Conservation (phyloP, 371 early-diverging fungal species). For the Dinochytrium kinnereticum region DNA sequence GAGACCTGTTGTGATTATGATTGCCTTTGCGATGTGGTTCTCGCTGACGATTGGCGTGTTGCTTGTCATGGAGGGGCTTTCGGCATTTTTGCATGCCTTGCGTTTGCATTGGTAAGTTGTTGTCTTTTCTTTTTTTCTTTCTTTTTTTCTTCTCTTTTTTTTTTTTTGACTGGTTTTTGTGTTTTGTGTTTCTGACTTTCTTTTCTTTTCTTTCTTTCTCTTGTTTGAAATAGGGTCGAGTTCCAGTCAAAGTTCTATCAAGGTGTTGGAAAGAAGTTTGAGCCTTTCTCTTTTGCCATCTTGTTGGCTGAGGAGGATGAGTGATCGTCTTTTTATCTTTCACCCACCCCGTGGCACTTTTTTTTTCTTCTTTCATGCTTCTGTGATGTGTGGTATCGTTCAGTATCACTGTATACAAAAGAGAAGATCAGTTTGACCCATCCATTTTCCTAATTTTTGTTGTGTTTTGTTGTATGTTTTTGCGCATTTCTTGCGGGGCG, state of each 20-base stretch:
- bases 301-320: conserved; percentile 33
- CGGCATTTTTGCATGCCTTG: conserved; percentile 98
- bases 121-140: conserved; percentile 1
- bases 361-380: background rate
- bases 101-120: conserved; percentile 95
- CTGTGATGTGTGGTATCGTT: background rate
- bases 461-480: background rate
- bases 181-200: conserved; percentile 1
- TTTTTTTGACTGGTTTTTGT: conserved; percentile 8
- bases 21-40: conserved; percentile 86
- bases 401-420: background rate
- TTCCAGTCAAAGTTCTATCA: conserved; percentile 99
- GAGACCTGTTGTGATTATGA: conserved; percentile 66
- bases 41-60: conserved; percentile 85
- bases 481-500: background rate
- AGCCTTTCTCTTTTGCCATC: conserved; percentile 76
- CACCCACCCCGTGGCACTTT: background rate
- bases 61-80: conserved; percentile 97
- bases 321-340: background rate
- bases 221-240: conserved; percentile 97
- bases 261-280: conserved; percentile 83
- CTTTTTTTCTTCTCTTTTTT: background rate
- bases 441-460: background rate
- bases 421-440: background rate
- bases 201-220: no score